Evolutionary conservation across 352 stramenopile genomes (phyloP).

Genomic region (Globisporangium middletonii): DNA sequence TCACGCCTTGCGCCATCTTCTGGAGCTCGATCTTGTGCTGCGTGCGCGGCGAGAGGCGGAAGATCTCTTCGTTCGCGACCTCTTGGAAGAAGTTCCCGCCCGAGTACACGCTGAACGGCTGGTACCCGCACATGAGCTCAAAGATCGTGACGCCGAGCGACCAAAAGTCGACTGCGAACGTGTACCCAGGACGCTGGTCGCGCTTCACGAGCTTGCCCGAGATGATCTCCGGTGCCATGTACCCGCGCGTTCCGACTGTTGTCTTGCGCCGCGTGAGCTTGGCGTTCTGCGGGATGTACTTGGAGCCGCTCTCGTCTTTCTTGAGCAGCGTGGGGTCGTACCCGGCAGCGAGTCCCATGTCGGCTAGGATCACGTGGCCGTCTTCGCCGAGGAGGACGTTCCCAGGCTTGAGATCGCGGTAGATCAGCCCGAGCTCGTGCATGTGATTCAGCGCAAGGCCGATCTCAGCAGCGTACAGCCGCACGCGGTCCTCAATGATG

Average conservation of each 20-base stretch:
- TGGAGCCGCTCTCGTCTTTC: constrained; percentile 40
- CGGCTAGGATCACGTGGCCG: constrained; percentile 85
- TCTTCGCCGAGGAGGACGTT: constrained; percentile 88
- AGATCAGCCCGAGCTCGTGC: constrained; percentile 82
- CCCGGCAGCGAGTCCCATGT: constrained; percentile 81
- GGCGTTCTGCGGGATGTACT: constrained; percentile 45
- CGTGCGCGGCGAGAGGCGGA: constrained; percentile 56
- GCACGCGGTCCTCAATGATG: constrained; percentile 67
- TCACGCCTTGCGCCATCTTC: constrained; percentile 69
- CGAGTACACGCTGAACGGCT: constrained; percentile 74
- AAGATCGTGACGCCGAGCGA: constrained; percentile 84
- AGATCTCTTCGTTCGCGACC: constrained; percentile 75
- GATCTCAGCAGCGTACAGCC: constrained; percentile 83
- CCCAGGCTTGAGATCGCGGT: constrained; percentile 86
- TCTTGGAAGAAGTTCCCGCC: constrained; percentile 72
- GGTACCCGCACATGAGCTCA: constrained; percentile 84
- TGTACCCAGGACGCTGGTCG: constrained; percentile 75
- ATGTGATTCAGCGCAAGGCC: constrained; percentile 84
- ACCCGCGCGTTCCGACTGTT: constrained; percentile 83
- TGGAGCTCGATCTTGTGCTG: constrained; percentile 79
- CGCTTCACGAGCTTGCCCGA: constrained; percentile 78
- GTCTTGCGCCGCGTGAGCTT: constrained; percentile 71
- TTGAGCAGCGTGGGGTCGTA: constrained; percentile 52
- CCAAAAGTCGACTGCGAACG: constrained; percentile 73
- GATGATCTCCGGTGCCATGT: constrained; percentile 91